Conservation (phyloP, 768 basidiomycete genomes). For the Dioszegia hungarica region DNA sequence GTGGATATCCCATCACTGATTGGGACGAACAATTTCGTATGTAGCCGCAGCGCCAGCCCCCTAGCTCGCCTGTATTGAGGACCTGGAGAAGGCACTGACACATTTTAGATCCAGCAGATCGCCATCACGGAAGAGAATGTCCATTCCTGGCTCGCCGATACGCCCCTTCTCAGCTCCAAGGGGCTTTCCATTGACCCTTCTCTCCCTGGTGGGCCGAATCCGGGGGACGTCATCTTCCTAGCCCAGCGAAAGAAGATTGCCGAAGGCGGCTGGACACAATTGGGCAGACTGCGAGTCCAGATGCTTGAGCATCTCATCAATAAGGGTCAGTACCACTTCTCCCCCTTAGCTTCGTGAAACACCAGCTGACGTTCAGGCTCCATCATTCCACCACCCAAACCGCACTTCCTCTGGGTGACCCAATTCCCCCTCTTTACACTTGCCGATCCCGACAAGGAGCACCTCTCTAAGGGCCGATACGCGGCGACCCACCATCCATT, state of each 20-base stretch:
- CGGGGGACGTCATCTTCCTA: constrained; percentile 47
- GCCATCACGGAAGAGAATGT: constrained; percentile 37
- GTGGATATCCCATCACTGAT: constrained; percentile 24
- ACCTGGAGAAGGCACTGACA: too few relatives aligned
- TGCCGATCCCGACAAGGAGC: constrained; percentile 80
- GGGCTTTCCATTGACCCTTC: constrained; percentile 29
- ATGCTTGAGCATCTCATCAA: constrained; percentile 64
- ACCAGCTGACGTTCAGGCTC: constrained; percentile 52
- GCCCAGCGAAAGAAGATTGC: constrained; percentile 45
- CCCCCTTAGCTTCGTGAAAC: constrained; percentile 1
- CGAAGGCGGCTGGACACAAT: constrained; percentile 74
- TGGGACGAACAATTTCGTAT: constrained; percentile 26
- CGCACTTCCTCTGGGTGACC: constrained; percentile 91
- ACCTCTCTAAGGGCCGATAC: constrained; percentile 80
- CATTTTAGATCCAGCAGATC: constrained; percentile 40
- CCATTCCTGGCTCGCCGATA: constrained; percentile 38
- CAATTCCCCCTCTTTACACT: constrained; percentile 90
- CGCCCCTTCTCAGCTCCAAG: constrained; percentile 30
- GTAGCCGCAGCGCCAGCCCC: neutral
- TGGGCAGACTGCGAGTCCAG: constrained; percentile 64
- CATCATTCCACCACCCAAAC: constrained; percentile 56
- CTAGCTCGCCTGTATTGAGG: too few relatives aligned
- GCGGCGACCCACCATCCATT: constrained; percentile 93
- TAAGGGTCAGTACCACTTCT: constrained; percentile 53
- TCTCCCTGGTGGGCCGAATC: constrained; percentile 35